Conservation (phyloP, 176 grass and related monocot genomes). For the Bromus sterilis region DNA sequence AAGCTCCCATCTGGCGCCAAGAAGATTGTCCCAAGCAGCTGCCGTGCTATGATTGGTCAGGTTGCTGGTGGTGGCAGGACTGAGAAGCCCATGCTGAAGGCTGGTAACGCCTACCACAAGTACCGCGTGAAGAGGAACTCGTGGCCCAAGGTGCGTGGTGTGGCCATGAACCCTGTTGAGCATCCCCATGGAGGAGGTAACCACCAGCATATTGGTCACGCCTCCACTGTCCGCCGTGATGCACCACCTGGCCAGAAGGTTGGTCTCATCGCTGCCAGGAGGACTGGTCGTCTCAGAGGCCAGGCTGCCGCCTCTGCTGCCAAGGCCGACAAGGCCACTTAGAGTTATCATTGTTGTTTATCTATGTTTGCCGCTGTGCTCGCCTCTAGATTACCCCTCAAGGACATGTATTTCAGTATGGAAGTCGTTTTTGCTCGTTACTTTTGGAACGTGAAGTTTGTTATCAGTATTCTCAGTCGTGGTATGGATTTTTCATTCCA, state of each 20-base stretch:
- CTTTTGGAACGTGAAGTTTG: constrained; percentile 21
- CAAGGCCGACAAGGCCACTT: constrained; percentile 80
- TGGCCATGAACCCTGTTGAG: constrained; percentile 95
- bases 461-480: constrained; percentile 11
- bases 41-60: constrained; percentile 90
- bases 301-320: constrained; percentile 77
- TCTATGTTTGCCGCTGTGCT: background rate
- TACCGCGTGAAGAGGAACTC: constrained; percentile 87
- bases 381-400: constrained; percentile 20
- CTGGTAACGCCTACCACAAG: constrained; percentile 93
- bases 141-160: constrained; percentile 99
- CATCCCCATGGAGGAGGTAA: constrained; percentile 98
- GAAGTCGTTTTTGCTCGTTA: constrained; percentile 8
- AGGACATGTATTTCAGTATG: constrained; percentile 29
- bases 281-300: constrained; percentile 82
- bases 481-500: background rate
- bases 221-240: constrained; percentile 79
- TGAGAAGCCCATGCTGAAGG: constrained; percentile 85
- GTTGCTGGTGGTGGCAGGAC: constrained; percentile 87
- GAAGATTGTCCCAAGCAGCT: constrained; percentile 81
- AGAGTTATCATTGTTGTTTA: constrained; percentile 25
- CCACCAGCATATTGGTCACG: constrained; percentile 96
- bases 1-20: constrained; percentile 98
- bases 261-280: constrained; percentile 87
- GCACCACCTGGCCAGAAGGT: constrained; percentile 91